Evolutionary conservation across 2,329 filamentous ascomycete genomes (phyloP).

Genomic region (Hypoxylon sp.): DNA sequence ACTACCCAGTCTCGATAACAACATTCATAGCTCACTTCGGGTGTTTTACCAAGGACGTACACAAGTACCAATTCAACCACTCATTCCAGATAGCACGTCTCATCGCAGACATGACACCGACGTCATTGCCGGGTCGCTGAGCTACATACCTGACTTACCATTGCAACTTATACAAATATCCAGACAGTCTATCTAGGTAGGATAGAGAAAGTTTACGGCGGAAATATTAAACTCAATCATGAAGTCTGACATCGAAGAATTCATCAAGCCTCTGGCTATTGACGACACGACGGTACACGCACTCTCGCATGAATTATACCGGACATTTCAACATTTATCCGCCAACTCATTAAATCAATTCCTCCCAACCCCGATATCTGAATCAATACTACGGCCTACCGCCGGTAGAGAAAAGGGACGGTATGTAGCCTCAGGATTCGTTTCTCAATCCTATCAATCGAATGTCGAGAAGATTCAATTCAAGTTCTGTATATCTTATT

Average conservation of each 20-base stretch:
- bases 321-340: slow-evolving; percentile 65
- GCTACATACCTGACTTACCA: slow-evolving; percentile 3
- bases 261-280: slow-evolving; percentile 67
- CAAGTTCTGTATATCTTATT: slow-evolving; percentile 28
- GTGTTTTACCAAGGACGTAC: slow-evolving; percentile 3
- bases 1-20: neutral
- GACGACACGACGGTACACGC: slow-evolving; percentile 62
- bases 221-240: slow-evolving; percentile 28
- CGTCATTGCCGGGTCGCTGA: slow-evolving; percentile 19
- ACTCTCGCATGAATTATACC: slow-evolving; percentile 64
- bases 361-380: slow-evolving; percentile 72
- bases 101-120: slow-evolving; percentile 33
- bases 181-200: neutral
- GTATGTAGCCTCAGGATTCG: slow-evolving; percentile 58
- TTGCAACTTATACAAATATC: slow-evolving; percentile 3
- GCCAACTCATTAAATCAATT: slow-evolving; percentile 70
- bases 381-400: slow-evolving; percentile 68
- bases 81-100: slow-evolving; percentile 17
- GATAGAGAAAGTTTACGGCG: slow-evolving; percentile 1
- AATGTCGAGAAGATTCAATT: slow-evolving; percentile 2
- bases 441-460: slow-evolving; percentile 6
- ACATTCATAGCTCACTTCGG: neutral
- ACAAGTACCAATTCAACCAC: slow-evolving; percentile 5
- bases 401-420: slow-evolving; percentile 61
- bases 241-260: slow-evolving; percentile 57